Evolutionary conservation across 75 land plant species (phyloP).

Genomic region (Larix kaempferi): DNA sequence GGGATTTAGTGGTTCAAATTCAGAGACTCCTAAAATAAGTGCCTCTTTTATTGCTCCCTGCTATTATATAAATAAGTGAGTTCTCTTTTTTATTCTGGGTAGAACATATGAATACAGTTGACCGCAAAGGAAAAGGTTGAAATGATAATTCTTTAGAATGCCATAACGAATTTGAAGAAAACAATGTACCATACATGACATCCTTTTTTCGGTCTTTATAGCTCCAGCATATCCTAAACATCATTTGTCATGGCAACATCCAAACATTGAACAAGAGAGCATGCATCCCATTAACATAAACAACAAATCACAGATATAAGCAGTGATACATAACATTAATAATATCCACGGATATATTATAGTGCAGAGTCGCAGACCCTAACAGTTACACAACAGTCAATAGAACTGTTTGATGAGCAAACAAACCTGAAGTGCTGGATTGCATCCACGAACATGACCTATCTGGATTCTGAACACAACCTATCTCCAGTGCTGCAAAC

Average conservation of each 20-base stretch:
- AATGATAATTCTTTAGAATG: background rate
- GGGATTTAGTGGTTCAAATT: slow-evolving; percentile 90
- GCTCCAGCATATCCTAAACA: background rate
- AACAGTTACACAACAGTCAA: background rate
- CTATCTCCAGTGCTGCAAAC: no score
- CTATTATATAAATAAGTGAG: slow-evolving; percentile 84
- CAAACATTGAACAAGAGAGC: background rate
- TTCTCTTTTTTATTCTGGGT: background rate
- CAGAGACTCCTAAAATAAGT: slow-evolving; percentile 75
- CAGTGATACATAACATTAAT: background rate
- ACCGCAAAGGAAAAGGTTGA: background rate
- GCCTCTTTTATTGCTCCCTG: slow-evolving; percentile 89
- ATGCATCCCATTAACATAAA: background rate
- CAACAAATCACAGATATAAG: background rate
- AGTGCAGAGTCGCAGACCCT: background rate
- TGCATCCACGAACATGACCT: background rate
- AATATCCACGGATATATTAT: background rate
- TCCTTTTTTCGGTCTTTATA: no score
- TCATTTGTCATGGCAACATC: background rate
- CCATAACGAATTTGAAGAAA: no score
- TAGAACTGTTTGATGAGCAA: background rate
- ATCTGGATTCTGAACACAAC: no score
- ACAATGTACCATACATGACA: no score
- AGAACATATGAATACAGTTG: background rate
- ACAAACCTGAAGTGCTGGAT: background rate